Conservation (phyloP, 345 rosid species). For the Hibiscus mutabilis region DNA sequence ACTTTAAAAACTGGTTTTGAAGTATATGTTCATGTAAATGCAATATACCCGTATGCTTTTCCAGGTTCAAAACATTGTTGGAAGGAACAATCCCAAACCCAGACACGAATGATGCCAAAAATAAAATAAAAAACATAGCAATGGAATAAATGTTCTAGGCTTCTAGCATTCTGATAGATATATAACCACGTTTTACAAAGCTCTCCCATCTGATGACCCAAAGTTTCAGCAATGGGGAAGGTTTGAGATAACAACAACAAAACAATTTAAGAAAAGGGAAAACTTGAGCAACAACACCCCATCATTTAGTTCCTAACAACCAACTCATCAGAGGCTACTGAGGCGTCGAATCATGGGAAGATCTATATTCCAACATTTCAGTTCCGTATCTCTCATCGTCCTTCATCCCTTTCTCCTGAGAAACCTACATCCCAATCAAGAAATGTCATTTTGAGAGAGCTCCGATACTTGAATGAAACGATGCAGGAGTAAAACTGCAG, state of each 20-base stretch:
- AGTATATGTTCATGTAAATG: too few species aligned
- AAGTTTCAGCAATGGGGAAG: neutral
- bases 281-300: neutral
- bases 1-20: too few species aligned
- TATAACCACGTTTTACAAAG: neutral
- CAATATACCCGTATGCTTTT: neutral
- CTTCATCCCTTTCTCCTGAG: slow-evolving; percentile 62
- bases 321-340: neutral
- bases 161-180: neutral
- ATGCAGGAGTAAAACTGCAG: neutral
- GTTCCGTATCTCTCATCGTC: slow-evolving; percentile 68
- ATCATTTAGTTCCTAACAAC: neutral
- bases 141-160: neutral
- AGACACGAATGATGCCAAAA: too few species aligned
- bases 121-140: too few species aligned
- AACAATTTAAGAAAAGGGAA: slow-evolving; percentile 34
- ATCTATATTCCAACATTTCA: slow-evolving; percentile 59
- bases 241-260: slow-evolving; percentile 22
- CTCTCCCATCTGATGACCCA: neutral
- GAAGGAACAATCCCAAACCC: too few species aligned
- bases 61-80: too few species aligned
- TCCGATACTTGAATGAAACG: neutral
- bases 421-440: slow-evolving; percentile 37
- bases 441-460: neutral
- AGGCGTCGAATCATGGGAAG: slow-evolving; percentile 29